These are phyloP conservation scores for Coemansia sp. DNA, from an alignment of 371 early-diverging fungal species.

Conservation along the genomic window DNA sequence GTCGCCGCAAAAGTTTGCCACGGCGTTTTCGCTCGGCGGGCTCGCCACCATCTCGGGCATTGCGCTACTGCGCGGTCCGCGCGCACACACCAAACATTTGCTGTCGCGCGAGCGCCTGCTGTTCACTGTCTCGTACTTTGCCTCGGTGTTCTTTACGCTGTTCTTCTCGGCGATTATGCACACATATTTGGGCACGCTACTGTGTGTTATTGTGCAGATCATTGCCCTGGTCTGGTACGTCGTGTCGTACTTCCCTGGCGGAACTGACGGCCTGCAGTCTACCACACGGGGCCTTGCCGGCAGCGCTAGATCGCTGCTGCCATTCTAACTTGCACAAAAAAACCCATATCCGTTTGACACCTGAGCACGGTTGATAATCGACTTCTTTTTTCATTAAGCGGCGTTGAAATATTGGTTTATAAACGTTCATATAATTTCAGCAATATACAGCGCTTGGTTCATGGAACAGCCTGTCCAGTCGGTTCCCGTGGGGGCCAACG, in stretches of 20 bases:
- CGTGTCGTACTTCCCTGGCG: constrained; percentile 60
- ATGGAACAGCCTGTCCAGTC: not conserved
- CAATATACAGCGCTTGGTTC: not conserved
- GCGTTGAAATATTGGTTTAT: not conserved
- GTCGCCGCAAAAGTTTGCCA: constrained; percentile 54
- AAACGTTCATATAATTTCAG: not conserved
- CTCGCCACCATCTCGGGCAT: constrained; percentile 50
- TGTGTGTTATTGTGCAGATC: constrained; percentile 54
- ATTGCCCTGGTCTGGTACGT: constrained; percentile 57
- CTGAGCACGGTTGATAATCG: not conserved
- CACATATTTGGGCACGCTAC: constrained; percentile 54
- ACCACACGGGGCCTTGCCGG: constrained; percentile 43
- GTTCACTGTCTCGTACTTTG: constrained; percentile 55
- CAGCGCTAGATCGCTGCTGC: constrained; percentile 42
- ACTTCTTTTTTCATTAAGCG: not conserved
- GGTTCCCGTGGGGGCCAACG: constrained; percentile 24
- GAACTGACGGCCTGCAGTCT: constrained; percentile 46
- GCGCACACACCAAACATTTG: constrained; percentile 55
- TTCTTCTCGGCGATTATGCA: constrained; percentile 53
- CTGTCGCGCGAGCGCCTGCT: constrained; percentile 53
- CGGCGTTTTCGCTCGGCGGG: constrained; percentile 56
- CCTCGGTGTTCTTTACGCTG: constrained; percentile 54
- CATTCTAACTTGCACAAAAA: constrained; percentile 21
- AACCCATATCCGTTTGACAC: no score
- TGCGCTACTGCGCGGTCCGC: constrained; percentile 57